These are phyloP conservation scores for Epichloe sp. DNA, from an alignment of 2,329 filamentous ascomycete genomes.

Conservation along the genomic window DNA sequence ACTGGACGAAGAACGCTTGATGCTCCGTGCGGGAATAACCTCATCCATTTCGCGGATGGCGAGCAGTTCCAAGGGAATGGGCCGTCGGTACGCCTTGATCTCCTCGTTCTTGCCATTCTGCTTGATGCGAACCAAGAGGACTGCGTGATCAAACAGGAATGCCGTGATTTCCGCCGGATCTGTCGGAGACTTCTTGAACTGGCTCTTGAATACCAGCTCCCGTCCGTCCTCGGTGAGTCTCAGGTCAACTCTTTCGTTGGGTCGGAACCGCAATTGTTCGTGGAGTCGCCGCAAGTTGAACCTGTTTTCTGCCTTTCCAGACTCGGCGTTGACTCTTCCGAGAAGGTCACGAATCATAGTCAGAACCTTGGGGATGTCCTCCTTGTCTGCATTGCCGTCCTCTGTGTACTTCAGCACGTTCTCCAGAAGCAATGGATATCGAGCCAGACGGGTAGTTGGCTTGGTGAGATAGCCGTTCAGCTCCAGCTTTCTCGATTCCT, in stretches of 20 bases:
- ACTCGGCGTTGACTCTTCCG: constrained; percentile 82
- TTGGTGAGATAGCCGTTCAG: constrained; percentile 97
- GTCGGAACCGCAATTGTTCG: constrained; percentile 79
- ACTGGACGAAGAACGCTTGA: constrained; percentile 81
- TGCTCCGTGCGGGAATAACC: constrained; percentile 67
- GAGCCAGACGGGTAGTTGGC: constrained; percentile 84
- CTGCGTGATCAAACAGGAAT: constrained; percentile 92
- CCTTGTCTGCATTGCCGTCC: constrained; percentile 76
- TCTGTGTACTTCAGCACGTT: constrained; percentile 86
- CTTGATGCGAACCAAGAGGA: constrained; percentile 83
- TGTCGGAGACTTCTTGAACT: constrained; percentile 81
- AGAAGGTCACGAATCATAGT: constrained; percentile 77
- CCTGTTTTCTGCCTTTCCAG: constrained; percentile 92
- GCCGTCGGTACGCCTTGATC: constrained; percentile 83
- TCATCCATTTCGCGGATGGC: constrained; percentile 97
- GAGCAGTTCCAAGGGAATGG: constrained; percentile 85
- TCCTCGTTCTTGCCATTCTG: constrained; percentile 87
- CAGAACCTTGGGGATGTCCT: constrained; percentile 84
- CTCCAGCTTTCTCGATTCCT: constrained; percentile 92
- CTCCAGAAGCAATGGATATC: constrained; percentile 85
- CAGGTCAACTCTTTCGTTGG: constrained; percentile 82
- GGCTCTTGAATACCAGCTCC: constrained; percentile 87
- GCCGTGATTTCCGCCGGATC: constrained; percentile 84
- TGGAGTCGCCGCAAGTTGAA: constrained; percentile 92
- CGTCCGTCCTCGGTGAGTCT: constrained; percentile 89